Conservation (phyloP, 2,329 filamentous ascomycete species). For the Lomentospora prolificans region DNA sequence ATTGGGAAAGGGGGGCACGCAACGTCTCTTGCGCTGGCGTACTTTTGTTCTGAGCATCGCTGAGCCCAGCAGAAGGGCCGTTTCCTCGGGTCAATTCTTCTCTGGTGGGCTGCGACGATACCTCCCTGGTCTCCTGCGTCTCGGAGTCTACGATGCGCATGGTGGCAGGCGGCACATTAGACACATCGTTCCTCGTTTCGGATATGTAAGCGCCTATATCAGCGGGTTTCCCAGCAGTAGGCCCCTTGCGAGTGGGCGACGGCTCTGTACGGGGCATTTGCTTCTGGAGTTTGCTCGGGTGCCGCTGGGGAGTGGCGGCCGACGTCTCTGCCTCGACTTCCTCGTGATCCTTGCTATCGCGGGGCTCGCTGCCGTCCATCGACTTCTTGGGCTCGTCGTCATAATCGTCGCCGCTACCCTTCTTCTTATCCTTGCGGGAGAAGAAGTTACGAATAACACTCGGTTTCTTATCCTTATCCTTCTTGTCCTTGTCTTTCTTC, state of each 20-base stretch:
- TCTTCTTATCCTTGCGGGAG: conserved; percentile 53
- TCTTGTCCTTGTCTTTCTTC: conserved; percentile 61
- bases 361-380: conserved; percentile 10
- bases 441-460: conserved; percentile 51
- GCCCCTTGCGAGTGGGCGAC: conserved; percentile 23
- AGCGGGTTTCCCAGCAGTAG: not conserved
- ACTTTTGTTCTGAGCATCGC: not conserved
- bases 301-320: conserved; percentile 39
- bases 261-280: conserved; percentile 42
- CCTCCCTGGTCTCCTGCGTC: conserved; percentile 26
- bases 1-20: not conserved
- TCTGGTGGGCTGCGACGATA: conserved; percentile 5
- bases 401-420: conserved; percentile 36
- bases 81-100: conserved; percentile 16
- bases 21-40: not conserved
- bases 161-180: conserved; percentile 44
- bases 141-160: conserved; percentile 51
- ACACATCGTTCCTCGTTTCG: conserved; percentile 40
- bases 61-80: conserved; percentile 22
- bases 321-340: conserved; percentile 40
- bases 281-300: conserved; percentile 63
- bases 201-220: conserved; percentile 18
- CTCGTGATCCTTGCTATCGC: conserved; percentile 8
- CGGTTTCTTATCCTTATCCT: conserved; percentile 60
- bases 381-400: conserved; percentile 16